Base-by-base conservation (phyloP, 1,284 basidiomycete species). In the Mycosarcoma mackinlayi region DNA sequence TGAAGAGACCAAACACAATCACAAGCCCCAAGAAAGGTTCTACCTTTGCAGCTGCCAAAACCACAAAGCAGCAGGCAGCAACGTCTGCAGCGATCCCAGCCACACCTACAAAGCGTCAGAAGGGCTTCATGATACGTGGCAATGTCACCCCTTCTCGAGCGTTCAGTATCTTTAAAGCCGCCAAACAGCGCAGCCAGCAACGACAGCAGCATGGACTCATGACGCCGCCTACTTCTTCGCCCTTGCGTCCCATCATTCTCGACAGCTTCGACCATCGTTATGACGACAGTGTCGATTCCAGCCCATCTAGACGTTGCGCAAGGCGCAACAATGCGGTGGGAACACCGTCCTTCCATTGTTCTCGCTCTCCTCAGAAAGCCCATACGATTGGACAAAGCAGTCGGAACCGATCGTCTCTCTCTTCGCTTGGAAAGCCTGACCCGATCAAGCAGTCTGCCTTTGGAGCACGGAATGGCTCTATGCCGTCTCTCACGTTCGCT, bases 101-200 rank as follows among this genome's bases (percentile, higher is more conserved):
- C 4, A 66, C 68, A 11, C 63, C 69, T 1, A 57, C 63, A 10
- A 67, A 66, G 39, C 55, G 55, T 4, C 55, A 58, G 16, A 66
- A 59, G 24, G 42, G 58, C n/a, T 62, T 74, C 53, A 27, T 64
- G 14, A 46, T 77, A 13, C 63, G 65, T 23, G 76, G 76, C n/a
- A 77, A 70, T 24, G 76, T 77, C 3, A 77, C 76, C 0, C 76
- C 76, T 0, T 76, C 73, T 6, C 52, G 62, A 14, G 76, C 76
- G 0, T 70, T 73, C 46, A 59, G 53, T 38, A 69, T 69, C 38
- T 66, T 73, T 50, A 66, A 65, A 30, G 50, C 60, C 1, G 56
- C 58, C 14, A 67, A 56, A n/a, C 55, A 59, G 25, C 57, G 60
- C 56, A 63, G 53, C 18, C 37, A 68, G 16, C 59, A 66, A 35